phyloP scores from a whole-genome alignment of 352 stramenopile species.

The Halophytophthora batemanensis region DNA sequence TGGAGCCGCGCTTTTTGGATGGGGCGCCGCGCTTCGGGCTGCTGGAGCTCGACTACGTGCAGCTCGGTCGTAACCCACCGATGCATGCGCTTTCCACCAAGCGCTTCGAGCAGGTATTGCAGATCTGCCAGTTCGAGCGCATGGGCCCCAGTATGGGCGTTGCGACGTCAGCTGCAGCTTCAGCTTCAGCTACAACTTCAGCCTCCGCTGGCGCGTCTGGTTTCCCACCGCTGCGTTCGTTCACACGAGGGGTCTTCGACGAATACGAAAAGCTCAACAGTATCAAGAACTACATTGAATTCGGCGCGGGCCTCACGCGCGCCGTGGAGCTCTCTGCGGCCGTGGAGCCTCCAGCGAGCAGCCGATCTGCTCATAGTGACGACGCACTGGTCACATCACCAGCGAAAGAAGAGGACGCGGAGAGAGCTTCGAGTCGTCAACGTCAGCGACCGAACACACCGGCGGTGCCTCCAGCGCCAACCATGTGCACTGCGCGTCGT shows the following conservation, averaged over 20 bases:
- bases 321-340: slow-evolving; percentile 38
- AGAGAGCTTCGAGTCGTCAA: not conserved
- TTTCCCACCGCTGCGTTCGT: slow-evolving; percentile 40
- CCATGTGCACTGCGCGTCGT: slow-evolving; percentile 44
- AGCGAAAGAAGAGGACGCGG: not conserved
- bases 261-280: slow-evolving; percentile 66
- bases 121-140: slow-evolving; percentile 48
- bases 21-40: slow-evolving; percentile 62
- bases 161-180: slow-evolving; percentile 4
- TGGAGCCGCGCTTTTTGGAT: slow-evolving; percentile 65
- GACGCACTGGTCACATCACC: not conserved
- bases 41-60: slow-evolving; percentile 76
- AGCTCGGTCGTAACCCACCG: slow-evolving; percentile 32
- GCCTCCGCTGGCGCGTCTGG: not conserved
- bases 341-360: not conserved
- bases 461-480: slow-evolving; percentile 13
- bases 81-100: slow-evolving; percentile 49
- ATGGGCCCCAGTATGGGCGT: slow-evolving; percentile 40
- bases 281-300: slow-evolving; percentile 61
- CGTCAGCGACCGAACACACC: slow-evolving; percentile 7
- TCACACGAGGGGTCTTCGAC: slow-evolving; percentile 40
- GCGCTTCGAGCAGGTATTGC: slow-evolving; percentile 64
- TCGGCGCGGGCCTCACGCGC: slow-evolving; percentile 45
- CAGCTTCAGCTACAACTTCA: not conserved
- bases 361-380: slow-evolving; percentile 22